Evolutionary conservation across 805 yeast species (phyloP), one percentile per base, ranked within the genome.

Genomic region (Lipomyces kockii): DNA sequence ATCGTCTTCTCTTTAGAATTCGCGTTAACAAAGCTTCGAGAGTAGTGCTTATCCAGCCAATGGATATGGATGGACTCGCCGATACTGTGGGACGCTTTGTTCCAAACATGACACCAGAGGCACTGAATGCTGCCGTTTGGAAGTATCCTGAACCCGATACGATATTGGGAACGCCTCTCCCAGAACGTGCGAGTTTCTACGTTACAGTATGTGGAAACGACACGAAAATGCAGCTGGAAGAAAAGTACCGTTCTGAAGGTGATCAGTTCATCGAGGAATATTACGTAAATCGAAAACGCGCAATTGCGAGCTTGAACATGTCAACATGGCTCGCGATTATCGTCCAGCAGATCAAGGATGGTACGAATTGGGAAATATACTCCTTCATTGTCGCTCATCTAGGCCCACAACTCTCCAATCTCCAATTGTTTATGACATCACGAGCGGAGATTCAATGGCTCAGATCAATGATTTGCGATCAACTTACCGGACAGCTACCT

Each of bases 281-380:
- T 59, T 58, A 58, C 17, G 22, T 69, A 7, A 52, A 64, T 35
- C 60, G 57, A 7, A 34, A 46, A n/a, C 46, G 52, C 11, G 65
- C 62, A 3, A 61, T 60, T 12, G 67, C 71, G 9, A 32, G 43
- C 22, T 62, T 73, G 35, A 73, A 66, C 63, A 68, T 68, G 55
- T 71, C 74, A 9, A 32, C 71, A 14, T 85, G 92, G 89, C 76
- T 89, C 8, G 74, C 80, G 0, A 67, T 86, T 12, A 85, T 87
- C 5, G 75, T 84, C 11, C 77, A 79, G 6, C 80, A 87, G 0
- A 74, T 90, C 70, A 83, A 83, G 12, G 79, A 80, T 2, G 87
- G 87, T 52, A 80, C 84, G 20, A 83, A 84, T 67, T 90, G 94
- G 95, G 94, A 89, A 69, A 75, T 86, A 0, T 90, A 87, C 75